Evolutionary conservation across 495 filamentous ascomycete species (phyloP).

Genomic region (Tuber brumale): DNA sequence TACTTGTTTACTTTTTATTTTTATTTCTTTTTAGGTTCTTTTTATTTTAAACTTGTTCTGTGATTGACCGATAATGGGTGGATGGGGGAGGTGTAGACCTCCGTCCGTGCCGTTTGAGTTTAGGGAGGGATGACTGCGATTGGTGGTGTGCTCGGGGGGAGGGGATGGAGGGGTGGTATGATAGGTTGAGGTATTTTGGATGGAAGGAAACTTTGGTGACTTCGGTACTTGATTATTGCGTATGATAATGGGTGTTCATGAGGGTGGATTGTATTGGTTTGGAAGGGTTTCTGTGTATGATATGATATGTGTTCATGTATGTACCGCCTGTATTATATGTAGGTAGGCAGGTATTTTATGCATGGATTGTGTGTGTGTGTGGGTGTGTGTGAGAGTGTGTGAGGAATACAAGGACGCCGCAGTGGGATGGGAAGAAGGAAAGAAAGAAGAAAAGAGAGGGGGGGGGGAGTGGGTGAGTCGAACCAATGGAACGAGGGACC

Average conservation of each 20-base stretch:
- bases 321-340: background rate
- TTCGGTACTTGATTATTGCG: constrained; percentile 4
- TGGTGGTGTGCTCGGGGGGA: background rate
- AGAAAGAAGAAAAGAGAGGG: background rate
- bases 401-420: background rate
- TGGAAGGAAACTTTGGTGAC: background rate
- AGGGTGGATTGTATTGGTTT: background rate
- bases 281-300: background rate
- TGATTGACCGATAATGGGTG: background rate
- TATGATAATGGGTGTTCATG: background rate
- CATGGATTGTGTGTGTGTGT: background rate
- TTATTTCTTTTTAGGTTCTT: background rate
- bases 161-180: background rate
- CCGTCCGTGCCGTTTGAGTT: background rate
- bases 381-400: background rate
- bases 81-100: background rate
- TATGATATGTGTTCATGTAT: background rate
- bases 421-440: background rate
- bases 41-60: background rate
- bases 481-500: background rate
- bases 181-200: background rate
- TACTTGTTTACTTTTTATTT: background rate
- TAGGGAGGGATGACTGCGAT: background rate
- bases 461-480: background rate
- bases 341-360: background rate